These are phyloP conservation scores for Naganishia vaughanmartiniae DNA, from an alignment of 768 basidiomycete genomes.

Conservation along the genomic window DNA sequence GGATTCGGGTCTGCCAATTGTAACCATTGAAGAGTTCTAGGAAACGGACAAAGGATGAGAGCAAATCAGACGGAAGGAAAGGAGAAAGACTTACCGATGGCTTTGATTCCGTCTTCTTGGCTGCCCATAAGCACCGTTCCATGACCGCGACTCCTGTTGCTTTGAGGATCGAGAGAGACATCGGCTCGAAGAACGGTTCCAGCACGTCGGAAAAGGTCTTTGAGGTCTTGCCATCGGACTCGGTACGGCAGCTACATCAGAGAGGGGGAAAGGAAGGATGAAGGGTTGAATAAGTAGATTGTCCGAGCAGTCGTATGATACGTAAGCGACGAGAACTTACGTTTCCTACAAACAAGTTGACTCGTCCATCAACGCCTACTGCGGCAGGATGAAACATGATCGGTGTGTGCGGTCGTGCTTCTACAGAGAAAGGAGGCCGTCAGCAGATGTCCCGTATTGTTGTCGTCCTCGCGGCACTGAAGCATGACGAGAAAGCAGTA, in stretches of 20 bases:
- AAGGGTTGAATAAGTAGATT: neutral
- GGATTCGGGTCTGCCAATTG: conserved; percentile 88
- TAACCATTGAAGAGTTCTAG: conserved; percentile 92
- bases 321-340: conserved; percentile 56
- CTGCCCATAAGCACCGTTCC: conserved; percentile 92
- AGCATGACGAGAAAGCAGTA: neutral
- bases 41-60: conserved; percentile 15
- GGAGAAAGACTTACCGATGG: conserved; percentile 57
- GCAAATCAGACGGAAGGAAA: neutral
- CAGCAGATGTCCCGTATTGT: neutral
- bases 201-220: conserved; percentile 92
- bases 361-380: conserved; percentile 68
- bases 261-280: conserved; percentile 19
- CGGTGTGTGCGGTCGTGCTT: conserved; percentile 28
- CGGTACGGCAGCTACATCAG: conserved; percentile 77
- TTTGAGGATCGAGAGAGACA: conserved; percentile 73
- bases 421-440: neutral
- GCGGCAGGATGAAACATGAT: conserved; percentile 40
- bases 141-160: conserved; percentile 81
- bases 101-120: conserved; percentile 89
- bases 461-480: no score
- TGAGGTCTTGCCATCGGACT: conserved; percentile 98
- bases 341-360: conserved; percentile 94
- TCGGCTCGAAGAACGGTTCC: conserved; percentile 82
- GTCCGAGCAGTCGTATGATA: neutral